These are phyloP conservation scores for Trichoderma sp. DNA, from an alignment of 2,329 filamentous ascomycete species.

Conservation along the genomic window DNA sequence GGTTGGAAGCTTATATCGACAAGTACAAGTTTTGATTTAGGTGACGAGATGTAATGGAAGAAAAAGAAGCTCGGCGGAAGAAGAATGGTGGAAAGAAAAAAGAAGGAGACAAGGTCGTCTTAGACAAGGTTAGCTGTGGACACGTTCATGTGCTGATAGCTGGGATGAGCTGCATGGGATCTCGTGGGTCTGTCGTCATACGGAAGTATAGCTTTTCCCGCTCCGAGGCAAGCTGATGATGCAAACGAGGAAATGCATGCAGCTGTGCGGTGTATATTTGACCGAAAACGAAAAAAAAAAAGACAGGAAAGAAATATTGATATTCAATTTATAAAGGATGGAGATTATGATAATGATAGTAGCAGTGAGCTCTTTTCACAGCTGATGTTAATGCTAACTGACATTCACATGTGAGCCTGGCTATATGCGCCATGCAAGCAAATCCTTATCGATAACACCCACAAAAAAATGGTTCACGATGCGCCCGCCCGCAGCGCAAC, in stretches of 20 bases:
- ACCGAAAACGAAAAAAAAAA: not conserved
- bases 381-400: not conserved
- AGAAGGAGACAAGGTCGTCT: not conserved
- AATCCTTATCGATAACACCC: constrained; percentile 23
- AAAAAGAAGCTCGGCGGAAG: not conserved
- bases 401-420: not conserved
- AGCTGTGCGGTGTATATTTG: not conserved
- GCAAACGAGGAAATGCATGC: not conserved
- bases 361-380: not conserved
- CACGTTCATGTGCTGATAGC: constrained; percentile 21
- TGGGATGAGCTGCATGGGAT: constrained; percentile 8
- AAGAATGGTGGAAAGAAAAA: not conserved
- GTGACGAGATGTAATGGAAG: not conserved
- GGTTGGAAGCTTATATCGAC: not conserved
- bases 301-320: no score
- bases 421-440: not conserved
- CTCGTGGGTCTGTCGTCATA: constrained; percentile 12
- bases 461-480: constrained; percentile 18
- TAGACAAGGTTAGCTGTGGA: constrained; percentile 20
- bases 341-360: no score
- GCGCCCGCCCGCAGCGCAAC: not conserved
- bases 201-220: constrained; percentile 16
- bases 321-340: not conserved
- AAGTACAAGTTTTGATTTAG: not conserved
- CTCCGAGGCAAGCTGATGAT: constrained; percentile 3